These are phyloP conservation scores for Misopates orontium DNA, from an alignment of 257 asterid genomes.

Conservation along the genomic window DNA sequence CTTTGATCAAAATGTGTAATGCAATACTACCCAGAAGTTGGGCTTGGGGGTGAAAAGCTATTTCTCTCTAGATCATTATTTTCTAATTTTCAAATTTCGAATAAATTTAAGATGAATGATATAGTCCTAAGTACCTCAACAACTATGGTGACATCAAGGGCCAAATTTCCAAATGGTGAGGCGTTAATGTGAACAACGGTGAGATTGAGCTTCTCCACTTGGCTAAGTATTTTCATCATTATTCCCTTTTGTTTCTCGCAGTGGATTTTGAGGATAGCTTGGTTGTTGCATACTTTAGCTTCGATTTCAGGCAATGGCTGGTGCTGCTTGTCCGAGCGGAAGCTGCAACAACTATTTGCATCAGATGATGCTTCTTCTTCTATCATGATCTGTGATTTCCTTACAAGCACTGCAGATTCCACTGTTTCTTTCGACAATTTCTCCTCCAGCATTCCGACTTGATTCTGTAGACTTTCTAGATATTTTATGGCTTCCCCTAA, in stretches of 20 bases:
- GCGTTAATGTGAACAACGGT: conserved; percentile 25
- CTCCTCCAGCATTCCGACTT: conserved; percentile 37
- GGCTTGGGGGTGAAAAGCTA: not conserved
- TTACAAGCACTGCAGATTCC: conserved; percentile 40
- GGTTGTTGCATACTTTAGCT: conserved; percentile 27
- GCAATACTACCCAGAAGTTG: not conserved
- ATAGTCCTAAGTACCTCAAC: conserved; percentile 30
- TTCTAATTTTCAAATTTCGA: too few relatives aligned
- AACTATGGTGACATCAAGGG: conserved; percentile 28
- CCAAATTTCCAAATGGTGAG: conserved; percentile 27
- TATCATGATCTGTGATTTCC: conserved; percentile 27
- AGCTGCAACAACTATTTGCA: conserved; percentile 14
- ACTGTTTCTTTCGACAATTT: conserved; percentile 31
- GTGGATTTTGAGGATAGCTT: conserved; percentile 30
- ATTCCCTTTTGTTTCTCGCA: conserved; percentile 22
- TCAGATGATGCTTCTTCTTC: conserved; percentile 28
- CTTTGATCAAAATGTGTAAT: too few relatives aligned
- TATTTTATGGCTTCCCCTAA: conserved; percentile 37
- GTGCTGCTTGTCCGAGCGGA: conserved; percentile 23
- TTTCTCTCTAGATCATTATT: too few relatives aligned
- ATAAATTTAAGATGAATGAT: too few relatives aligned
- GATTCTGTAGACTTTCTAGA: conserved; percentile 36
- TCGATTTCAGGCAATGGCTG: conserved; percentile 29
- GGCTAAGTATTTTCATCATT: conserved; percentile 18
- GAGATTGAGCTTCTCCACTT: conserved; percentile 34